Evolutionary conservation across 441 rosid species (phyloP), one percentile per base, ranked within the genome.

Genomic region (Kokia cookei): DNA sequence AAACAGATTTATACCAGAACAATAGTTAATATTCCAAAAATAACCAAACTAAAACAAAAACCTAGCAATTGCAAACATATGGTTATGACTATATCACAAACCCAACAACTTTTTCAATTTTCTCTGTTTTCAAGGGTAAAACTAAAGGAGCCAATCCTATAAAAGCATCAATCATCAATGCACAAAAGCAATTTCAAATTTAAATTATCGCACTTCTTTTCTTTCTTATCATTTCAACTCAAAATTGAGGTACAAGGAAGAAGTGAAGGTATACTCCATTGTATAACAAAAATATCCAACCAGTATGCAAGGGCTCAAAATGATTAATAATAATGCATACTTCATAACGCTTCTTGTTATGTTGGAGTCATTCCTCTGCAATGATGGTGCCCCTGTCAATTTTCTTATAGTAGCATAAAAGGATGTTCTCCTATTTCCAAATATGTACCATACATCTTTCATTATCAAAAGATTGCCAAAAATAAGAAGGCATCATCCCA

Each of bases 401-500:
- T 48, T 2, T 67, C 51, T 26, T 27, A 48, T 6, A 15, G 40
- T 48, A 14, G 48, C 32, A 24, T 32, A 13, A 53, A 42, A 43
- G 62, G 29, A 35, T 15, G 22, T 69, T 68, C 22, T 65, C 50
- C 55, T 4, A 2, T 69, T 69, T 32, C 48, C 71, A 47, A 66
- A 19, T 13, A 67, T 69, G 61, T 69, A 53, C 4, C 12, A 69
- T 69, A 12, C 13, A 53, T 68, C 73, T 62, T 51, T 71, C 76
- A 66, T 53, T 58, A 59, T 71, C 22, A 58, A 64, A 55, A 55
- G 48, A 71, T 51, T 72, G 60, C n/a, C 61, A 72, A 24, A 71
- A 79, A 53, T 47, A 50, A 17, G 43, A 53, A 22, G 74, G 64
- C 45, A 54, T 12, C 51, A 57, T 55, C 27, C 68, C 51, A 10